A percentile compares a stretch with the other conserved stretches of the same genome.
These are phyloP conservation scores for Leishmania aethiopica DNA, from an alignment of 208 protist genomes.

Conservation along the genomic window DNA sequence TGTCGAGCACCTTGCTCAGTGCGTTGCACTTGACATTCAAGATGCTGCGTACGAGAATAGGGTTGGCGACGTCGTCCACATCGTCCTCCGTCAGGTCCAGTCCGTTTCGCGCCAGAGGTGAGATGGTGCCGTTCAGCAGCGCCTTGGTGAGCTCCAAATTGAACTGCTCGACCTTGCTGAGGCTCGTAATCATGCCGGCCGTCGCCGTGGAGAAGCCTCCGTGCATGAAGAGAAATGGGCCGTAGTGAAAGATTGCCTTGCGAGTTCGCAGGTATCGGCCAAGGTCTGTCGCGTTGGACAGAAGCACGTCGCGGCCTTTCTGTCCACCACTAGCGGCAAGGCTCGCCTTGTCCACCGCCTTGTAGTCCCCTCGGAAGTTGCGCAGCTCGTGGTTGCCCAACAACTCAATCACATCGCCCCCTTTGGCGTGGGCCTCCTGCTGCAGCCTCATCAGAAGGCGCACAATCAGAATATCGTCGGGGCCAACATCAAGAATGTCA, in stretches of 20 bases:
- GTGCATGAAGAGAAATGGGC: slow-evolving; percentile 92
- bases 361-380: slow-evolving; percentile 87
- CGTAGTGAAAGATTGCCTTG: slow-evolving; percentile 76
- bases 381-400: slow-evolving; percentile 93
- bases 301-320: slow-evolving; percentile 52
- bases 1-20: slow-evolving; percentile 62
- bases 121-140: slow-evolving; percentile 71
- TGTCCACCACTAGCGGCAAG: slow-evolving; percentile 57
- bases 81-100: slow-evolving; percentile 74
- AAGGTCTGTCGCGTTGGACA: slow-evolving; percentile 72
- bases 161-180: slow-evolving; percentile 79
- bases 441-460: slow-evolving; percentile 80
- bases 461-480: slow-evolving; percentile 81
- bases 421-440: slow-evolving; percentile 55
- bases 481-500: slow-evolving; percentile 92
- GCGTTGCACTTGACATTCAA: slow-evolving; percentile 83
- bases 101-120: slow-evolving; percentile 54
- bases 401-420: slow-evolving; percentile 85
- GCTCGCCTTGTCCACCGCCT: slow-evolving; percentile 64
- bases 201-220: slow-evolving; percentile 87
- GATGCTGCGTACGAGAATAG: slow-evolving; percentile 86
- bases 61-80: slow-evolving; percentile 71
- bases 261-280: slow-evolving; percentile 80
- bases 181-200: slow-evolving; percentile 67
- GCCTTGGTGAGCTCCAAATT: slow-evolving; percentile 66